These are phyloP conservation scores for Hemileccinum impolitum DNA, from an alignment of 768 basidiomycete species.

Conservation along the genomic window DNA sequence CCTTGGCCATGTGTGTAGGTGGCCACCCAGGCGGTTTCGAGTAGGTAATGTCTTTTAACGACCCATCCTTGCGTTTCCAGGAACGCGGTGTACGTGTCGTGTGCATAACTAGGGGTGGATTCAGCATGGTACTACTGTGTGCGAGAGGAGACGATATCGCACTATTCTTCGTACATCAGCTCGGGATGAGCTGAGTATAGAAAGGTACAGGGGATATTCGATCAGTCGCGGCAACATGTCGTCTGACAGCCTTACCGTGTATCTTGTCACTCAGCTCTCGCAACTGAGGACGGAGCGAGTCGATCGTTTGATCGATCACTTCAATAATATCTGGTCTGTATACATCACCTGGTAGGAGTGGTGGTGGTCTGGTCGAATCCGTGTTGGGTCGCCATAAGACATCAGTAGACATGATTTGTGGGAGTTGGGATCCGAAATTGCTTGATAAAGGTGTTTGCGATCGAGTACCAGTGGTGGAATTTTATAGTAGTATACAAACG, in stretches of 20 bases:
- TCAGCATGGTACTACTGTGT: not conserved
- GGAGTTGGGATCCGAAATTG: too few species aligned
- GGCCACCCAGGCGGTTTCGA: slow-evolving; percentile 80
- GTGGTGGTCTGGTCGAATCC: slow-evolving; percentile 19
- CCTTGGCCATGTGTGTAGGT: slow-evolving; percentile 61
- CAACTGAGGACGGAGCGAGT: slow-evolving; percentile 52
- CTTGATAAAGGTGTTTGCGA: too few species aligned
- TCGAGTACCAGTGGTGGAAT: too few species aligned
- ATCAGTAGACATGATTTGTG: slow-evolving; percentile 15
- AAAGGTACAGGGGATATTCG: not conserved
- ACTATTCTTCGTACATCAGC: slow-evolving; percentile 66
- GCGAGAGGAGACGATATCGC: slow-evolving; percentile 10
- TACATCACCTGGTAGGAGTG: slow-evolving; percentile 30
- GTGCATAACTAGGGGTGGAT: slow-evolving; percentile 46
- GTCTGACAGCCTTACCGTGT: slow-evolving; percentile 43
- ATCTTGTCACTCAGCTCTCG: slow-evolving; percentile 68
- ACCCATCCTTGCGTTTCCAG: slow-evolving; percentile 63
- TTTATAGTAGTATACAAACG: too few species aligned
- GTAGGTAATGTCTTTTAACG: slow-evolving; percentile 56
- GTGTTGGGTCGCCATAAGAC: slow-evolving; percentile 42
- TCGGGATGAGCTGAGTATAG: slow-evolving; percentile 62
- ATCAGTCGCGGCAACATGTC: not conserved
- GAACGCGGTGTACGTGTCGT: slow-evolving; percentile 66
- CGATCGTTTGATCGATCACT: slow-evolving; percentile 55
- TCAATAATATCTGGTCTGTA: slow-evolving; percentile 59